Conservation (phyloP, 2,329 filamentous ascomycete species). For the Calonectria pteridis region DNA sequence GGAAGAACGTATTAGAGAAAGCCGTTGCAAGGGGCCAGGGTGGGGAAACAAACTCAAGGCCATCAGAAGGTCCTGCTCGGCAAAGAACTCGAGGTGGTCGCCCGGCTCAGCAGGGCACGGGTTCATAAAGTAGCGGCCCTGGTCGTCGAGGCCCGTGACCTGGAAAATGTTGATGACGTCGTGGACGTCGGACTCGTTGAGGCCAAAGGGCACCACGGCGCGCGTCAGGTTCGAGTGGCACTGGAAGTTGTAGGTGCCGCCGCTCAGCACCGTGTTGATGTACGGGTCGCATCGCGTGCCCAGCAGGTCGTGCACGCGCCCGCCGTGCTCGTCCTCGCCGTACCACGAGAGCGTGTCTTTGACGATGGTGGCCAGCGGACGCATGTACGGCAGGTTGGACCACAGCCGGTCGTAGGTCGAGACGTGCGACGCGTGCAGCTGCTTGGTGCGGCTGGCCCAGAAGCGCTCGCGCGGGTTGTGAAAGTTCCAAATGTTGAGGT, state of each 20-base stretch:
- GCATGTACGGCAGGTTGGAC: conserved; percentile 82
- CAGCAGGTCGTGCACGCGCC: conserved; percentile 81
- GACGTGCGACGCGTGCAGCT: conserved; percentile 83
- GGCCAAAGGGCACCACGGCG: conserved; percentile 75
- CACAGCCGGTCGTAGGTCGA: conserved; percentile 79
- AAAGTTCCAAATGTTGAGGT: conserved; percentile 85
- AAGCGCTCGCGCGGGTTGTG: conserved; percentile 84
- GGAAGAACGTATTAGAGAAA: conserved; percentile 18
- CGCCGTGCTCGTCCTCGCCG: conserved; percentile 71
- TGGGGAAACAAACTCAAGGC: conserved; percentile 59
- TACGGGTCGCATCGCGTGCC: conserved; percentile 90
- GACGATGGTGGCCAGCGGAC: conserved; percentile 79
- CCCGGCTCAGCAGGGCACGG: conserved; percentile 67
- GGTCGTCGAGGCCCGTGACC: conserved; percentile 79
- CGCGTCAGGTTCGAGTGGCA: conserved; percentile 86
- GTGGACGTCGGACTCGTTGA: conserved; percentile 82
- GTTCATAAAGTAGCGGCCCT: conserved; percentile 83
- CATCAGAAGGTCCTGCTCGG: conserved; percentile 80
- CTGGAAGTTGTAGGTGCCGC: conserved; percentile 82
- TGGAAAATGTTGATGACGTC: conserved; percentile 91
- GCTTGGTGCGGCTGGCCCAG: conserved; percentile 84
- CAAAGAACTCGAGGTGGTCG: conserved; percentile 81
- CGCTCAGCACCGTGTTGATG: conserved; percentile 79
- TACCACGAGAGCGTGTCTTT: conserved; percentile 75
- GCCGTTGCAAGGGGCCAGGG: accelerated